Evolutionary conservation across 352 stramenopile genomes (phyloP).

Genomic region (Aphanomyces euteiches): DNA sequence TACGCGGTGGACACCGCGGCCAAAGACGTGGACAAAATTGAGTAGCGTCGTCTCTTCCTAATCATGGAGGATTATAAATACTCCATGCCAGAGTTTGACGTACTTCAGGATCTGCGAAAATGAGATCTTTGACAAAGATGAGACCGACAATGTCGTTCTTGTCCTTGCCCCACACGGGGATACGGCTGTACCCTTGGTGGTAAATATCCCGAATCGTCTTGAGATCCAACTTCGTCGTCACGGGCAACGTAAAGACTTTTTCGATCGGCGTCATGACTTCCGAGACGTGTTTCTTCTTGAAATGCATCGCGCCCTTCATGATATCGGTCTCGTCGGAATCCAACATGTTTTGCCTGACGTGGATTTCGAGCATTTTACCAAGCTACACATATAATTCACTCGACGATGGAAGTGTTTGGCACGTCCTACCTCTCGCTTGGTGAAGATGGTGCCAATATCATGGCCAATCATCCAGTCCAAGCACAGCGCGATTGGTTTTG

Average conservation of each 20-base stretch:
- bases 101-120: constrained; percentile 63
- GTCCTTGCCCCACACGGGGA: constrained; percentile 94
- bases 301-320: constrained; percentile 86
- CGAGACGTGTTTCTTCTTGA: constrained; percentile 69
- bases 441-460: constrained; percentile 95
- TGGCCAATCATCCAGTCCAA: constrained; percentile 91
- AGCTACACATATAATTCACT: constrained; percentile 62
- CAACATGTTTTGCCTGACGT: constrained; percentile 89
- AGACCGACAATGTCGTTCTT: constrained; percentile 95
- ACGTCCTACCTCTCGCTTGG: constrained; percentile 41
- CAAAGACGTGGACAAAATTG: constrained; percentile 90
- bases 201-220: constrained; percentile 76
- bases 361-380: constrained; percentile 94
- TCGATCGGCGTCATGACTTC: constrained; percentile 91
- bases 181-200: constrained; percentile 90
- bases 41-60: constrained; percentile 56
- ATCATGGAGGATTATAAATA: neutral
- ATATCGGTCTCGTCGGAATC: constrained; percentile 94
- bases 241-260: constrained; percentile 55
- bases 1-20: constrained; percentile 63
- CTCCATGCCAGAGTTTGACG: neutral
- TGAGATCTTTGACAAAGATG: constrained; percentile 93
- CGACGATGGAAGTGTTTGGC: neutral
- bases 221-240: constrained; percentile 47
- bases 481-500: constrained; percentile 85